A percentile compares a stretch with the other conserved stretches of the same genome.
These are phyloP conservation scores for Lagenaria siceraria DNA, from an alignment of 306 rosid species.

Conservation along the genomic window DNA sequence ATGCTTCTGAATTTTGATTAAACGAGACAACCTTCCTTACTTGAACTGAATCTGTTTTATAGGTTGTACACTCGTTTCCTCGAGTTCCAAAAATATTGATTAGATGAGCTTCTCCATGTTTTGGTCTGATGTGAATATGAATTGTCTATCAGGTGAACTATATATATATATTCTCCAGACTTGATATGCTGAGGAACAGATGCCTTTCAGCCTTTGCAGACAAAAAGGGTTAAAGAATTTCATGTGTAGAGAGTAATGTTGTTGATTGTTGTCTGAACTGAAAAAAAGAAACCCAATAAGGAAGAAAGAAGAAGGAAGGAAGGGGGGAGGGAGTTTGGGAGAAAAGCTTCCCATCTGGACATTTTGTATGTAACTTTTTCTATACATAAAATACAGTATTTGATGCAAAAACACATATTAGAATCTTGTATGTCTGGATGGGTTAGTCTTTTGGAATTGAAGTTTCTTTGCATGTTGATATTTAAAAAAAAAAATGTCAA, in stretches of 20 bases:
- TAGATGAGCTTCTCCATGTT: neutral
- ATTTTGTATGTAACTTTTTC: constrained; percentile 7
- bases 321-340: constrained; percentile 7
- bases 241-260: constrained; percentile 8
- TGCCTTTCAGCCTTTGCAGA: constrained; percentile 11
- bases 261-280: constrained; percentile 5
- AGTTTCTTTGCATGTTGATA: neutral
- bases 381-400: neutral
- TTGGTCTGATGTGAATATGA: neutral
- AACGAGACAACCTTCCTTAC: neutral
- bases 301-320: neutral
- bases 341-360: constrained; percentile 9
- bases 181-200: constrained; percentile 58
- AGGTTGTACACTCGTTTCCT: neutral
- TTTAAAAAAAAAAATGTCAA: neutral
- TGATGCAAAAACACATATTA: neutral
- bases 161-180: neutral
- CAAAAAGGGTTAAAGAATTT: neutral
- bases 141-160: neutral
- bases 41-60: neutral
- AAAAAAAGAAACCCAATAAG: neutral
- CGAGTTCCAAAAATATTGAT: neutral
- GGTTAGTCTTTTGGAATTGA: neutral
- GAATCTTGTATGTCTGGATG: neutral
- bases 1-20: neutral